Evolutionary conservation across 148 eudicot species (phyloP).

Genomic region (Gaultheria prostrata): DNA sequence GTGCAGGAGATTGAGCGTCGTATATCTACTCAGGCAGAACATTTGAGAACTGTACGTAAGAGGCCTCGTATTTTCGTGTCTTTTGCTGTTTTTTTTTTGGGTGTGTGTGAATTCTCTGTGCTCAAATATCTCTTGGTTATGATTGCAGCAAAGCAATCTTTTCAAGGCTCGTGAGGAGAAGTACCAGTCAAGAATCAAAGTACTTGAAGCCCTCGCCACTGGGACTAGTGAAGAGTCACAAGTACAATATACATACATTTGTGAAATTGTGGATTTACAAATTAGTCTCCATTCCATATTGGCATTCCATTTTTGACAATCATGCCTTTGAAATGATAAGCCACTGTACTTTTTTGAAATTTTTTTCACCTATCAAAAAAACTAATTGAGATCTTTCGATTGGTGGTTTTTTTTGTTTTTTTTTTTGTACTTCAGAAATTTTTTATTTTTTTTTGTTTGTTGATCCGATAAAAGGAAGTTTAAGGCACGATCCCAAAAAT

Average conservation of each 20-base stretch:
- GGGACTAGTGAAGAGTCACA: constrained; percentile 78
- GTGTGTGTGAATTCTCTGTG: not conserved
- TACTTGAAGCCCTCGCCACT: constrained; percentile 88
- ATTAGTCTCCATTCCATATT: not conserved
- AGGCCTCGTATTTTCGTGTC: not conserved
- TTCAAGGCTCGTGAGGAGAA: constrained; percentile 89
- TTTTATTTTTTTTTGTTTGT: not conserved
- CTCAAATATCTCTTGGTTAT: not conserved
- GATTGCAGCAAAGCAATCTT: constrained; percentile 74
- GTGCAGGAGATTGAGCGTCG: constrained; percentile 95
- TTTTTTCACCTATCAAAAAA: not conserved
- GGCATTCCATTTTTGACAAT: not conserved
- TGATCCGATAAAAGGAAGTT: not conserved
- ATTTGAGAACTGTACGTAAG: constrained; percentile 56
- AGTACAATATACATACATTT: constrained; percentile 34
- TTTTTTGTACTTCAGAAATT: too few relatives aligned
- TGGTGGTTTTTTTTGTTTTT: not conserved
- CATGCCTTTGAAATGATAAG: not conserved
- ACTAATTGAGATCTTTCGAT: not conserved
- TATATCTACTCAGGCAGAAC: constrained; percentile 88
- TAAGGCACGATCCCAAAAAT: not conserved
- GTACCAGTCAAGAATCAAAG: constrained; percentile 78
- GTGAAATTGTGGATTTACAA: too few relatives aligned
- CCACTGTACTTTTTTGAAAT: not conserved
- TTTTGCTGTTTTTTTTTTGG: not conserved